These are phyloP conservation scores for Amaranthus hypochondriacus DNA, from an alignment of 148 eudicot genomes.

Conservation along the genomic window DNA sequence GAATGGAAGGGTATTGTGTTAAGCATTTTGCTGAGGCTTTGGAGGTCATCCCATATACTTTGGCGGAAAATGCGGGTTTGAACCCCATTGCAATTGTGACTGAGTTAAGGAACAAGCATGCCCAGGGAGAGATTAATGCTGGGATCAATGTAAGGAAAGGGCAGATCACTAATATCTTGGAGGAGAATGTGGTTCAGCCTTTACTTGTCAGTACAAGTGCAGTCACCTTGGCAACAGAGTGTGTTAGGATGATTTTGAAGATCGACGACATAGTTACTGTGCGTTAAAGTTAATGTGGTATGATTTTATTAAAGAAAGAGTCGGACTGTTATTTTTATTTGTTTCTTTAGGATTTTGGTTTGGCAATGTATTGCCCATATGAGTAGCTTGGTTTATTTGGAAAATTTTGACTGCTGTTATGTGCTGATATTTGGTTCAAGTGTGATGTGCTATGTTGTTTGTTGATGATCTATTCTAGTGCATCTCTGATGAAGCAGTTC, in stretches of 20 bases:
- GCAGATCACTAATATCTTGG: constrained; percentile 82
- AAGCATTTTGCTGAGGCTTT: constrained; percentile 78
- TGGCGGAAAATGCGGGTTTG: constrained; percentile 89
- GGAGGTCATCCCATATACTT: constrained; percentile 82
- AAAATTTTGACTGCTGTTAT: constrained; percentile 11
- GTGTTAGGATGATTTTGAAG: constrained; percentile 92
- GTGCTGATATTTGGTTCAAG: background rate
- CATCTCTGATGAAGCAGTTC: background rate
- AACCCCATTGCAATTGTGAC: constrained; percentile 79
- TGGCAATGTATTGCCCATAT: background rate
- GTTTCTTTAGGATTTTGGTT: constrained; percentile 8
- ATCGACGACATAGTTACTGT: constrained; percentile 93
- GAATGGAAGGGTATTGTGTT: constrained; percentile 84
- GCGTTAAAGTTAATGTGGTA: constrained; percentile 16
- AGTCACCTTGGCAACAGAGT: constrained; percentile 66
- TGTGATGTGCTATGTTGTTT: background rate
- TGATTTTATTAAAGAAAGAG: background rate
- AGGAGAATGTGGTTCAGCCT: constrained; percentile 90
- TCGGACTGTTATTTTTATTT: background rate
- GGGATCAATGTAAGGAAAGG: constrained; percentile 97
- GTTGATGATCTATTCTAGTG: background rate
- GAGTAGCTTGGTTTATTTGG: background rate
- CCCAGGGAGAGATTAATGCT: constrained; percentile 84
- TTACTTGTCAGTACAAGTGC: constrained; percentile 90
- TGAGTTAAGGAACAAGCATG: constrained; percentile 85